Conservation (phyloP, 1,284 basidiomycete genomes). For the Naganishia sp. region DNA sequence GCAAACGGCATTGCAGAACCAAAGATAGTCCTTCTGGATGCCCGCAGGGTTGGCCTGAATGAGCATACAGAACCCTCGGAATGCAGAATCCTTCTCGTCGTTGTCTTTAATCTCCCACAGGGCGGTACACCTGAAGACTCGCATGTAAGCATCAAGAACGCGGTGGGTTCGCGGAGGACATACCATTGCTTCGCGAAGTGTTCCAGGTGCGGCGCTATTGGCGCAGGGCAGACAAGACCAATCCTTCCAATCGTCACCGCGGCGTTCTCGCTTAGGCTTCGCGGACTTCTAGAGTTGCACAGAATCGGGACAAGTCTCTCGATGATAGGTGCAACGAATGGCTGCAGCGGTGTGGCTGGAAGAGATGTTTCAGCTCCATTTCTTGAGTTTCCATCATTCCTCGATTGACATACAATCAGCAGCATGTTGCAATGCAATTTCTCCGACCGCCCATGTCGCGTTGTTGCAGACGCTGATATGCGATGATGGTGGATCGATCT, state of each 20-base stretch:
- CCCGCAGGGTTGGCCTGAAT: constrained; percentile 91
- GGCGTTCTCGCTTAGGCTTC: constrained; percentile 94
- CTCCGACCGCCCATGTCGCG: constrained; percentile 99
- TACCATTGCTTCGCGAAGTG: constrained; percentile 90
- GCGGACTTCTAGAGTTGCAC: constrained; percentile 82
- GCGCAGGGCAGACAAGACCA: constrained; percentile 82
- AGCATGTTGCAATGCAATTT: constrained; percentile 84
- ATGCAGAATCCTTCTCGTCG: constrained; percentile 99
- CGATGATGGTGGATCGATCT: constrained; percentile 69
- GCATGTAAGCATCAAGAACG: not conserved
- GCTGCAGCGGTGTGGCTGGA: constrained; percentile 80
- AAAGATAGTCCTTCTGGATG: constrained; percentile 85
- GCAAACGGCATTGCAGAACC: constrained; percentile 97
- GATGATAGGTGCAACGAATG: constrained; percentile 85
- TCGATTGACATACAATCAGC: constrained; percentile 38
- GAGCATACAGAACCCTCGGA: constrained; percentile 93
- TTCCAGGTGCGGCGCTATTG: constrained; percentile 85
- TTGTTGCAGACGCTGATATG: constrained; percentile 98
- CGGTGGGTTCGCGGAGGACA: constrained; percentile 16
- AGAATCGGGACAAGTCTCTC: constrained; percentile 89
- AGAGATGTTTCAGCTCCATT: constrained; percentile 9
- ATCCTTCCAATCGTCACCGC: constrained; percentile 98
- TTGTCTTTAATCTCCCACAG: constrained; percentile 99
- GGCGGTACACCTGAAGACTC: constrained; percentile 68
- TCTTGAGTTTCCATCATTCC: not conserved